Conservation (phyloP, 108 stramenopile species). For the Epithemia pelagica region DNA sequence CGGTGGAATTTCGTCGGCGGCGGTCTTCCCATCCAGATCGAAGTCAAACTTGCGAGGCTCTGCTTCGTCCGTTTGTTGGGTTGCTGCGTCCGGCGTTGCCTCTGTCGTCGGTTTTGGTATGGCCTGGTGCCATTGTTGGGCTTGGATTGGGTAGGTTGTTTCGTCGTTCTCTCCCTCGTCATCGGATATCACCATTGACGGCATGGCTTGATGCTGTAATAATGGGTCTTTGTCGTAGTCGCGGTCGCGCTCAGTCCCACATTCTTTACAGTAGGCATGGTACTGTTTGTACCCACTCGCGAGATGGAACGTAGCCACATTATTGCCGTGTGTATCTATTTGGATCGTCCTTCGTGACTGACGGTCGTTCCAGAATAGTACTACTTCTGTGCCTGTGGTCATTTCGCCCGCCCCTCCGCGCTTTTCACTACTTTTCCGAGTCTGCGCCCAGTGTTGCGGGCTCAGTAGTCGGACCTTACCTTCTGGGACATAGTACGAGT, state of each 20-base stretch:
- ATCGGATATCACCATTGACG: neutral
- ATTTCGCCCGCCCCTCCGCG: neutral
- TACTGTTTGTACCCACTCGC: slow-evolving; percentile 19
- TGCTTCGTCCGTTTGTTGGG: neutral
- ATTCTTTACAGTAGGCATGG: slow-evolving; percentile 16
- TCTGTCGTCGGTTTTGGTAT: neutral
- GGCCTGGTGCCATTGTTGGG: too few relatives aligned
- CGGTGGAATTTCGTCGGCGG: neutral
- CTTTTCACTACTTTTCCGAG: neutral
- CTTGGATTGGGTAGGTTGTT: neutral
- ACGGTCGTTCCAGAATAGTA: slow-evolving; percentile 8
- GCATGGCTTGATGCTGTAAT: neutral
- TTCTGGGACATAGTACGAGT: slow-evolving; percentile 28
- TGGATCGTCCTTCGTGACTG: slow-evolving; percentile 8
- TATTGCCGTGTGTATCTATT: slow-evolving; percentile 9
- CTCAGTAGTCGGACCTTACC: slow-evolving; percentile 19
- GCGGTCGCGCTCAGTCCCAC: neutral
- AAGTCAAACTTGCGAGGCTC: too few relatives aligned
- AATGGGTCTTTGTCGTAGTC: neutral
- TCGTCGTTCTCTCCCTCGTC: neutral
- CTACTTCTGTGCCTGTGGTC: neutral
- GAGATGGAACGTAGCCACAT: slow-evolving; percentile 15
- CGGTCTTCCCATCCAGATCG: neutral
- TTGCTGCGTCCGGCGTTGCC: neutral
- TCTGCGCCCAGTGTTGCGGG: slow-evolving; percentile 40